Percentiles rank a stretch among this genome's conserved stretches.
Conservation (phyloP, 257 asterid species). For the Solanum acaule region DNA sequence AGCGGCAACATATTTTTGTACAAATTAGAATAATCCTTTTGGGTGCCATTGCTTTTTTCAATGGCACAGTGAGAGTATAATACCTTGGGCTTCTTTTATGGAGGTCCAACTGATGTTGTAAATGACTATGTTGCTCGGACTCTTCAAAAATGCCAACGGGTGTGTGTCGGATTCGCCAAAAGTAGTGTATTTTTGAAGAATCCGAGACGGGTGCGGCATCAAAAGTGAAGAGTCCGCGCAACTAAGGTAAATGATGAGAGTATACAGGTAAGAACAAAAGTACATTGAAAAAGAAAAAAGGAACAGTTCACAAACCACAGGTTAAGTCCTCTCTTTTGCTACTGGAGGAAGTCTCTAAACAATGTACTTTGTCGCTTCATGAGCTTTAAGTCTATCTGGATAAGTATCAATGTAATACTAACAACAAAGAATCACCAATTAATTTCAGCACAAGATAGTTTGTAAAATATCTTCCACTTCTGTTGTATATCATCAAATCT, state of each 20-base stretch:
- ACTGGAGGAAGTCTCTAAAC: not conserved
- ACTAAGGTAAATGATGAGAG: not conserved
- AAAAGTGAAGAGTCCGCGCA: too few species aligned
- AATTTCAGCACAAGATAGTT: not conserved
- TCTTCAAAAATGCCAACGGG: too few species aligned
- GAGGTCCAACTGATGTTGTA: not conserved
- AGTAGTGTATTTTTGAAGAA: too few species aligned
- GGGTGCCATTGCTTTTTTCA: not conserved
- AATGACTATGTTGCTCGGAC: too few species aligned
- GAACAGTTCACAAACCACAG: not conserved
- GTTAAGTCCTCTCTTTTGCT: not conserved
- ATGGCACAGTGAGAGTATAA: not conserved
- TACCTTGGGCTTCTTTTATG: not conserved
- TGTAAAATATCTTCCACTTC: not conserved
- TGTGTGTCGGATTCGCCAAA: too few species aligned
- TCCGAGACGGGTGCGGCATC: too few species aligned
- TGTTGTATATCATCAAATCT: not conserved
- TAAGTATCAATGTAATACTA: not conserved
- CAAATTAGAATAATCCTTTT: not conserved
- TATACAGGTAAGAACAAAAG: not conserved
- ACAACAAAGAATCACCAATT: not conserved
- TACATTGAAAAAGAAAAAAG: not conserved
- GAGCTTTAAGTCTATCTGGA: not conserved
- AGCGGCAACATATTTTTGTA: not conserved
- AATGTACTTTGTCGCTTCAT: not conserved